Evolutionary conservation across 192 early-diverging fungal species (phyloP), one percentile per base, ranked within the genome.

Genomic region (Borealophlyctis nickersoniae): DNA sequence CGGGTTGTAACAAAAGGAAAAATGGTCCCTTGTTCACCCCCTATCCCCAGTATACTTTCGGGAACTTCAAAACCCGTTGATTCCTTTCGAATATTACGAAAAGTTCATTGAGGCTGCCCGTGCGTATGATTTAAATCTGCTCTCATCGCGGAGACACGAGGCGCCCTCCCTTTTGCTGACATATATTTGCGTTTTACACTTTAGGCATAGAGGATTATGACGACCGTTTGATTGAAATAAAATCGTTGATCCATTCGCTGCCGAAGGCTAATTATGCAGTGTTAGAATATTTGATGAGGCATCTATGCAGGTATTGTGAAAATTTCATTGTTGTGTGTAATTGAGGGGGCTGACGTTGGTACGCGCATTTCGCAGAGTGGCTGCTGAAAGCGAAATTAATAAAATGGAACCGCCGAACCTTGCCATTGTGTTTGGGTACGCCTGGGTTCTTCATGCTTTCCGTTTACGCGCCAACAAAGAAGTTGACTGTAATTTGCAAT

Each of bases 211-310:
- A n/a, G n/a, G n/a, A n/a, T n/a, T 89, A 89, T 58, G 83, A 93
- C 55, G 81, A 82, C 31, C 77, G 86, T 19, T 77, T 91, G 59
- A 85, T 81, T 62, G 72, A 77, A 36, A 71, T 90, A 35, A 90
- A 91, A 61, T 82, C 69, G 2, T 52, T 89, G 34, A 73, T 93
- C 23, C 88, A 89, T 36, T 22, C 57, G 28, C 59, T 85, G n/a
- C 81, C 83, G 3, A 53, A 56, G 22, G 62, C 56, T 14, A 77
- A 85, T 65, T 81, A 77, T 63, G 62, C 64, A 55, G 75, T 76
- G n/a, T 66, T 85, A 2, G 77, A 79, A 49, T 83, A 70, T 61
- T 52, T 85, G 5, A 65, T 83, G 51, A 65, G 72, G 27, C 83
- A 85, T 72, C 68, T 85, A 32, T 53, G 52, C 33, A 65, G 71